These are phyloP conservation scores for Penicillium paxilli DNA, from an alignment of 495 filamentous ascomycete species.

Conservation along the genomic window DNA sequence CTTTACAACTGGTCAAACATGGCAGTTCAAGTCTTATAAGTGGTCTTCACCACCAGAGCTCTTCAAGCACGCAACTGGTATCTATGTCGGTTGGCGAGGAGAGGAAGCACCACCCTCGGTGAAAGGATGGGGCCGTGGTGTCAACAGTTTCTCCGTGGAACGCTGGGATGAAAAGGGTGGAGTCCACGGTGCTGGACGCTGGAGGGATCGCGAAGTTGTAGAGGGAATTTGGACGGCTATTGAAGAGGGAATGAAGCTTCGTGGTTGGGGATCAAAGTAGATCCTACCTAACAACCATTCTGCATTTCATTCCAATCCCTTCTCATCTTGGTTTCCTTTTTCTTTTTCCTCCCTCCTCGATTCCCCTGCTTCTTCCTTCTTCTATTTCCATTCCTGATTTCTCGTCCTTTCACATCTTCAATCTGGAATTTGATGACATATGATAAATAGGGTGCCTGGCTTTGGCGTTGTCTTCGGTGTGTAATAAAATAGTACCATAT, in stretches of 20 bases:
- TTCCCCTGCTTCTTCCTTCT: not conserved
- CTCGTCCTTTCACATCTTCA: not conserved
- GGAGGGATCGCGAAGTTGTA: slow-evolving; percentile 90
- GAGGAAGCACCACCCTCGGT: slow-evolving; percentile 77
- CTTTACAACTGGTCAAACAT: slow-evolving; percentile 96
- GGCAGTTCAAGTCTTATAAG: slow-evolving; percentile 99
- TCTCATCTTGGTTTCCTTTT: slow-evolving; percentile 7
- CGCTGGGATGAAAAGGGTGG: slow-evolving; percentile 67
- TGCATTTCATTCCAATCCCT: not conserved
- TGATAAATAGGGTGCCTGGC: slow-evolving; percentile 1
- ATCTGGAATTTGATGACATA: slow-evolving; percentile 15
- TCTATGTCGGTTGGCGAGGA: slow-evolving; percentile 90
- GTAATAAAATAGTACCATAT: not conserved
- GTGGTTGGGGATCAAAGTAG: slow-evolving; percentile 69
- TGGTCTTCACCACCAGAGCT: slow-evolving; percentile 88
- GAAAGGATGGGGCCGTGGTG: slow-evolving; percentile 80
- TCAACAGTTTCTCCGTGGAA: slow-evolving; percentile 72
- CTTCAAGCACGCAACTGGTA: slow-evolving; percentile 80
- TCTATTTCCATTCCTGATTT: slow-evolving; percentile 1
- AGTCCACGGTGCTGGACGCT: slow-evolving; percentile 61
- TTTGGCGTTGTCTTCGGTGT: slow-evolving; percentile 5
- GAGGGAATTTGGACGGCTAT: slow-evolving; percentile 90
- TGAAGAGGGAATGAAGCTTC: slow-evolving; percentile 82
- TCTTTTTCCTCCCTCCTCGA: not conserved
- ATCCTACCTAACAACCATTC: slow-evolving; percentile 1